A percentile compares a stretch with the other conserved stretches of the same genome.
Evolutionary conservation across 176 grass and related monocot species (phyloP).

Genomic region (Triticum turgidum): DNA sequence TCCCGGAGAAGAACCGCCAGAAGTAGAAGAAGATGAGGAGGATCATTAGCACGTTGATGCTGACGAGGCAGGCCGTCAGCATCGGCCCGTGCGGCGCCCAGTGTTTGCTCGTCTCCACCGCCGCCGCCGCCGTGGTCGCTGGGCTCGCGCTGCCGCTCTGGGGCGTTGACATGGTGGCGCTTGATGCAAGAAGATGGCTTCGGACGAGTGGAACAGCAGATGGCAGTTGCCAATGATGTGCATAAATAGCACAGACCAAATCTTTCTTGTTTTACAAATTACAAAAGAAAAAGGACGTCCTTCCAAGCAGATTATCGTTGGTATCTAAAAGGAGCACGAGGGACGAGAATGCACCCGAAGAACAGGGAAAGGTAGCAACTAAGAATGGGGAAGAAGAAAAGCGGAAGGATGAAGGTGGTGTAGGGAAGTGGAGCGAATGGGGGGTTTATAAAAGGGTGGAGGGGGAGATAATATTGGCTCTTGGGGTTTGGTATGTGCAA

Average conservation of each 20-base stretch:
- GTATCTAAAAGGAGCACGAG: background rate
- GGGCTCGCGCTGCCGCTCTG: conserved; percentile 9
- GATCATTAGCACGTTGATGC: conserved; percentile 52
- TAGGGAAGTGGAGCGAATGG: background rate
- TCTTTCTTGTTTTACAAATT: background rate
- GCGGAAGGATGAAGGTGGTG: conserved; percentile 2
- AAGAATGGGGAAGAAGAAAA: background rate
- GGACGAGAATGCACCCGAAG: background rate
- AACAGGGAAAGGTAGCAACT: too few relatives aligned
- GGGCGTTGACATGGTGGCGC: conserved; percentile 28
- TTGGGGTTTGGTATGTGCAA: conserved; percentile 8
- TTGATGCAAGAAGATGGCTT: background rate
- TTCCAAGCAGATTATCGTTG: background rate
- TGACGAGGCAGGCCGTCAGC: conserved; percentile 42
- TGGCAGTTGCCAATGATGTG: background rate
- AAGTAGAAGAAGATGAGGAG: conserved; percentile 58
- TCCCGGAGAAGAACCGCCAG: conserved; percentile 62
- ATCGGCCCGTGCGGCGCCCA: conserved; percentile 34
- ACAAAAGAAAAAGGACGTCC: background rate
- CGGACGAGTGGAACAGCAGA: background rate
- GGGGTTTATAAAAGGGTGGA: conserved; percentile 26
- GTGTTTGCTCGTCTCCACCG: background rate
- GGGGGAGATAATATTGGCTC: background rate
- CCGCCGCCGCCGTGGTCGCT: conserved; percentile 3
- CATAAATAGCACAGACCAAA: conserved; percentile 17